Evolutionary conservation across 2,329 filamentous ascomycete species (phyloP).

Genomic region (Colletotrichum caudatum): DNA sequence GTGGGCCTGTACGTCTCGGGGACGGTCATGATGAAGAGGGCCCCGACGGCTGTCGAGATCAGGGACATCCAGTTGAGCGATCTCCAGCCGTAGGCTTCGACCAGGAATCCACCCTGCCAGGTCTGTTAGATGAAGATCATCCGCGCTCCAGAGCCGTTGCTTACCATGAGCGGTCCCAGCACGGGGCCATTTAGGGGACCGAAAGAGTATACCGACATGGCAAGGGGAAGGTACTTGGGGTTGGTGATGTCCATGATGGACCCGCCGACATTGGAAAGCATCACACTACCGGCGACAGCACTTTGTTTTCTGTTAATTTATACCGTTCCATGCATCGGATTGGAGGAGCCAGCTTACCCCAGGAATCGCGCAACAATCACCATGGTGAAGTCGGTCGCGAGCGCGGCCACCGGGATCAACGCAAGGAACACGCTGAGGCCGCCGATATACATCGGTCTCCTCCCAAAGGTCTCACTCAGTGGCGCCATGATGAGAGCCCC

Average conservation of each 20-base stretch:
- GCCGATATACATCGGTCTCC: constrained; percentile 66
- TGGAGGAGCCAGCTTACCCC: constrained; percentile 8
- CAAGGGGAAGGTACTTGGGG: constrained; percentile 71
- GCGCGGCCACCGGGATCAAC: constrained; percentile 59
- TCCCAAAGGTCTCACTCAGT: constrained; percentile 65
- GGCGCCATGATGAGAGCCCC: constrained; percentile 72
- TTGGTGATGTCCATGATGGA: constrained; percentile 71
- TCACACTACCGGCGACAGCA: constrained; percentile 71
- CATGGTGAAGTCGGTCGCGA: constrained; percentile 62
- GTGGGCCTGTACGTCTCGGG: constrained; percentile 69
- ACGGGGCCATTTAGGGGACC: constrained; percentile 71
- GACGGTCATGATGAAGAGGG: constrained; percentile 61
- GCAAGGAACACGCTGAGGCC: constrained; percentile 66
- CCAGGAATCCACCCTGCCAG: constrained; percentile 65
- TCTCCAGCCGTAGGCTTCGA: constrained; percentile 69
- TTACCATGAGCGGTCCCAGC: constrained; percentile 46
- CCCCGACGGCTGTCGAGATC: constrained; percentile 65
- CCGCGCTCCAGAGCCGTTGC: background rate
- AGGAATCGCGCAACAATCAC: constrained; percentile 67
- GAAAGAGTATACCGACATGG: constrained; percentile 72
- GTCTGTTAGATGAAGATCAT: background rate
- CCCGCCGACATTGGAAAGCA: constrained; percentile 73
- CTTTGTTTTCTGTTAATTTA: constrained; percentile 48
- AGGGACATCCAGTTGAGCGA: constrained; percentile 72
- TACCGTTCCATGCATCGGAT: too few relatives aligned